phyloP scores from a whole-genome alignment of 169 alveolate species.

The Perkinsus olseni region DNA sequence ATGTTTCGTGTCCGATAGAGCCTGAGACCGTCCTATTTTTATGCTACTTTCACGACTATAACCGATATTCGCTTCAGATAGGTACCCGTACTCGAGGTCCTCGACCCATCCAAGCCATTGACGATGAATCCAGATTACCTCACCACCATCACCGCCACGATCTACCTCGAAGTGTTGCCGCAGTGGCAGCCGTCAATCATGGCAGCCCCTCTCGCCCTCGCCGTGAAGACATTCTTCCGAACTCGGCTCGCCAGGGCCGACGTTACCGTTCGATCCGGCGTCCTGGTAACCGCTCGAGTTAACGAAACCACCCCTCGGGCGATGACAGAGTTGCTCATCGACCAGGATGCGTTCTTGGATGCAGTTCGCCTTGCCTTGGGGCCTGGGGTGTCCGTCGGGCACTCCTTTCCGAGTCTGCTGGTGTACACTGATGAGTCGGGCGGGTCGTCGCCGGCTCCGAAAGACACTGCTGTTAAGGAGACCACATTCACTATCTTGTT shows the following conservation, averaged over 20 bases:
- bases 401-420: background rate
- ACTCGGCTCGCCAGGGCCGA: background rate
- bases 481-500: background rate
- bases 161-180: background rate
- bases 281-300: background rate
- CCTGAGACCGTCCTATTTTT: background rate
- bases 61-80: background rate
- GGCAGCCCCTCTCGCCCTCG: background rate
- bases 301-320: background rate
- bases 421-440: background rate
- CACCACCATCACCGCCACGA: background rate
- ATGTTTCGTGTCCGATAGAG: background rate
- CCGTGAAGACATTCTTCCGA: background rate
- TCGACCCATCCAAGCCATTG: background rate
- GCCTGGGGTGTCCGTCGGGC: background rate
- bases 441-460: background rate
- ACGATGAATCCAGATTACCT: background rate
- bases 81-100: background rate
- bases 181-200: background rate
- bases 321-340: background rate
- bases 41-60: background rate
- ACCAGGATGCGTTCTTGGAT: background rate
- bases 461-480: background rate
- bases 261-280: background rate
- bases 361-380: background rate